Evolutionary conservation across 306 rosid genomes (phyloP), one percentile per base, ranked within the genome.

Genomic region (Rosa multiflora): DNA sequence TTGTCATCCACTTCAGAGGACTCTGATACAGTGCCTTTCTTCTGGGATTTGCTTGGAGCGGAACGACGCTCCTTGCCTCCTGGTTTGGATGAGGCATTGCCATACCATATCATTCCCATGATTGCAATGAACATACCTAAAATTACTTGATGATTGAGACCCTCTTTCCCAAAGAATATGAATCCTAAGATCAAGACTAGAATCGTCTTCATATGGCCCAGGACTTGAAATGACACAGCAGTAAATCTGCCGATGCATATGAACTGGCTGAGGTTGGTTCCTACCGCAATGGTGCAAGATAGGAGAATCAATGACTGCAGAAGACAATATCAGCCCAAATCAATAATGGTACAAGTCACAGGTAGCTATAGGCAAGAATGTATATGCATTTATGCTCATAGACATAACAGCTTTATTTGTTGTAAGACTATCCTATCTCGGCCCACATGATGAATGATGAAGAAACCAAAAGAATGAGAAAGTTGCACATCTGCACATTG

Each of bases 241-340:
- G 97, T 86, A 71, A 92, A 92, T 83, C 97, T 85, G 62, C 96
- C 97, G 26, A 92, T 92, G 82, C 97, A 92, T 81, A 92, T 90
- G 88, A 90, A 90, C 83, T 92, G 96, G 81, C 96, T 90, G 55
- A 90, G 93, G 88, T 92, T 92, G 78, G 95, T 90, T 59, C 97
- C 97, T 1, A 92, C 93, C 3, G 97, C 97, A 35, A 90, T 92
- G 20, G 80, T 75, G 92, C 96, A 92, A 20, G 93, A 92, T 58
- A 89, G 76, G 59, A 83, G 67, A 76, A 90, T 92, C 85, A 92
- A 90, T 55, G 85, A 18, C 95, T 90, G 92, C 93, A 83, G 55
- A 82, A 13, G 82, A n/a, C 67, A 80, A 72, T 26, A 79, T 82
- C 64, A 62, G 48, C 77, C 67, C 80, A 71, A 76, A 72, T 79